These are phyloP conservation scores for Tuber calosporum DNA, from an alignment of 495 filamentous ascomycete genomes.

Conservation along the genomic window DNA sequence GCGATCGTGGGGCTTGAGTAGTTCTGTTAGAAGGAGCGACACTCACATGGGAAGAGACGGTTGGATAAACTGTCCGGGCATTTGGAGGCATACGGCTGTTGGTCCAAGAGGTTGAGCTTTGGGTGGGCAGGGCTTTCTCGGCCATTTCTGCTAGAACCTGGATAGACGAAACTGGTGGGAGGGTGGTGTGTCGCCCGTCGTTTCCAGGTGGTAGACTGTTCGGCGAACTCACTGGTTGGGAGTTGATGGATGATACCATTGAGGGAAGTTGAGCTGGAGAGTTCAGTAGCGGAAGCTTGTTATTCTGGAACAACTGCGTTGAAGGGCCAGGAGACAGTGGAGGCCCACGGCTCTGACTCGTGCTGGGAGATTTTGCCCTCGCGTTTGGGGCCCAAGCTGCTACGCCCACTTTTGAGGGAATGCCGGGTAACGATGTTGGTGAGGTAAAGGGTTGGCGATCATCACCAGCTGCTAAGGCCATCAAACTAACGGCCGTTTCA, in stretches of 20 bases:
- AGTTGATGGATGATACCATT: conserved; percentile 31
- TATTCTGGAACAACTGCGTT: conserved; percentile 26
- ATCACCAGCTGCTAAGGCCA: conserved; percentile 37
- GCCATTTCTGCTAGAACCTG: conserved; percentile 41
- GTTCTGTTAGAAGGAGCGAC: conserved; percentile 39
- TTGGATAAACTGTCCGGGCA: conserved; percentile 30
- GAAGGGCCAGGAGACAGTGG: conserved; percentile 31
- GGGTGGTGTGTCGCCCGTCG: conserved; percentile 36
- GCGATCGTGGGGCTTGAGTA: conserved; percentile 39
- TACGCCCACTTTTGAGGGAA: conserved; percentile 14
- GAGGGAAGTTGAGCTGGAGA: conserved; percentile 29
- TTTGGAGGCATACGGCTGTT: conserved; percentile 36
- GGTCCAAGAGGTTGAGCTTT: conserved; percentile 27
- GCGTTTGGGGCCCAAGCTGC: conserved; percentile 30
- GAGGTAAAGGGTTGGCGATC: conserved; percentile 30
- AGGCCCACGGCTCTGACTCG: conserved; percentile 17
- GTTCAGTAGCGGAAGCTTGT: conserved; percentile 32
- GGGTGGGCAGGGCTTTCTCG: conserved; percentile 35
- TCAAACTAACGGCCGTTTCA: conserved; percentile 34
- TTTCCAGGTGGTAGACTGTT: conserved; percentile 24
- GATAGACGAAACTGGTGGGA: conserved; percentile 39
- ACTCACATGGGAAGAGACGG: conserved; percentile 38
- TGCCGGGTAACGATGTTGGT: conserved; percentile 13
- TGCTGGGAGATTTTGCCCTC: conserved; percentile 23
- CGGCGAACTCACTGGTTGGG: conserved; percentile 27